Conservation (phyloP, 495 filamentous ascomycete genomes). For the Aspergillus sclerotiicarbonarius region DNA sequence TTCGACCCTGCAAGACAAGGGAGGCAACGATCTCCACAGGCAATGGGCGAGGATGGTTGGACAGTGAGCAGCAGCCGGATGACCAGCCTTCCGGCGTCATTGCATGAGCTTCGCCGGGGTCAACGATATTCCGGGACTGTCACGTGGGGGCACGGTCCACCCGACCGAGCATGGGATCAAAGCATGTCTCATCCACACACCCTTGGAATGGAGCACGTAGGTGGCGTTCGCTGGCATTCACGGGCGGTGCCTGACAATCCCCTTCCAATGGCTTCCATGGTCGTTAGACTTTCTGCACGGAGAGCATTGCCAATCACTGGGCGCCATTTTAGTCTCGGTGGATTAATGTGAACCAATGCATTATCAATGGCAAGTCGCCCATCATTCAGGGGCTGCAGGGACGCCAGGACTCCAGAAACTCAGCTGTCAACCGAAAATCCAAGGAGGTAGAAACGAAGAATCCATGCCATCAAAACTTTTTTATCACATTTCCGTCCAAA, state of each 20-base stretch:
- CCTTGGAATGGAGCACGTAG: neutral
- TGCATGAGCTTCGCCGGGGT: constrained; percentile 2
- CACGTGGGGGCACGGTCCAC: neutral
- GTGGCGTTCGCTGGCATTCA: neutral
- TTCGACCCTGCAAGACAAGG: neutral
- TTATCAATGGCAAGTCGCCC: neutral
- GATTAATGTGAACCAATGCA: neutral
- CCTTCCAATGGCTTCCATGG: no score
- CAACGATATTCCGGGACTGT: constrained; percentile 1
- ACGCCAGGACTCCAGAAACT: neutral
- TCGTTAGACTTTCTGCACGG: neutral
- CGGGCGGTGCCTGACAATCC: neutral
- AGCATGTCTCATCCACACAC: neutral
- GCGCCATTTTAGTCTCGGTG: neutral
- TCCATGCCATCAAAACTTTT: constrained; percentile 1
- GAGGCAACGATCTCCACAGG: neutral
- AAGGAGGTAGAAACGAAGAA: neutral
- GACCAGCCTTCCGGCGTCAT: constrained; percentile 7
- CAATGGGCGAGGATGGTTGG: neutral
- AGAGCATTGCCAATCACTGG: neutral
- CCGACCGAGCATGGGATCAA: neutral
- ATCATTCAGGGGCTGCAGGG: neutral
- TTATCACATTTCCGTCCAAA: neutral
- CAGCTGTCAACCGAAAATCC: neutral
- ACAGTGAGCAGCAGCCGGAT: neutral